These are phyloP conservation scores for Lactifluus piperatus DNA, from an alignment of 768 basidiomycete species.

Conservation along the genomic window DNA sequence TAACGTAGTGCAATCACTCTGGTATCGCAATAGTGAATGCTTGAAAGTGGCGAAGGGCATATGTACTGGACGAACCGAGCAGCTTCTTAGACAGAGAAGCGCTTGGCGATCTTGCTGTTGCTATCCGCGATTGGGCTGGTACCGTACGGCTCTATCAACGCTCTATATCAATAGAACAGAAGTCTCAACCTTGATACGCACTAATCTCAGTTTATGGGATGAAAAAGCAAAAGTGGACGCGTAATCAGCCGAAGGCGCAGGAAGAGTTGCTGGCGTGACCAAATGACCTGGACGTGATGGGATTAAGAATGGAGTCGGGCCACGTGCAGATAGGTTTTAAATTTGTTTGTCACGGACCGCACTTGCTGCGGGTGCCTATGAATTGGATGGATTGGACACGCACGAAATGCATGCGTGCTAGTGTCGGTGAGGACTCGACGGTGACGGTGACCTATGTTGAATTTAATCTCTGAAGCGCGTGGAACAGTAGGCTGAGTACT, in stretches of 20 bases:
- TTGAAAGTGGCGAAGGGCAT: slow-evolving; percentile 37
- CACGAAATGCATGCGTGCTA: too few species aligned
- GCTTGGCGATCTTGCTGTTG: slow-evolving; percentile 87
- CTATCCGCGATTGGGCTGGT: slow-evolving; percentile 92
- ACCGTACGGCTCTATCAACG: slow-evolving; percentile 78
- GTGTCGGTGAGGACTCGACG: slow-evolving; percentile 13
- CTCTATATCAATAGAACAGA: slow-evolving; percentile 52
- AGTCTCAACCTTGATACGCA: slow-evolving; percentile 23
- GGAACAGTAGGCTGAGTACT: slow-evolving; percentile 9
- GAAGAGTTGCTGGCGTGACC: too few species aligned
- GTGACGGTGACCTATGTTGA: not conserved
- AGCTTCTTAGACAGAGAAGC: slow-evolving; percentile 98
- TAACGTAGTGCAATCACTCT: too few species aligned
- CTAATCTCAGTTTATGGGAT: slow-evolving; percentile 33
- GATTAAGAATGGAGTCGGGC: too few species aligned
- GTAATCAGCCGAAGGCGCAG: slow-evolving; percentile 81
- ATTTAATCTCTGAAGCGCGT: slow-evolving; percentile 12
- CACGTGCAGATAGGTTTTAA: too few species aligned
- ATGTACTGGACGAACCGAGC: slow-evolving; percentile 82
- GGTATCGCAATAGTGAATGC: too few species aligned
- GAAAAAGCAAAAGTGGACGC: slow-evolving; percentile 89
- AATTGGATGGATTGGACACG: too few species aligned
- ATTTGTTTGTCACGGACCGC: too few species aligned
- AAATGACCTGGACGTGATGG: too few species aligned
- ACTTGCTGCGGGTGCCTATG: too few species aligned